Conservation (phyloP, 2,329 filamentous ascomycete genomes). For the Fusarium caatingaense region DNA sequence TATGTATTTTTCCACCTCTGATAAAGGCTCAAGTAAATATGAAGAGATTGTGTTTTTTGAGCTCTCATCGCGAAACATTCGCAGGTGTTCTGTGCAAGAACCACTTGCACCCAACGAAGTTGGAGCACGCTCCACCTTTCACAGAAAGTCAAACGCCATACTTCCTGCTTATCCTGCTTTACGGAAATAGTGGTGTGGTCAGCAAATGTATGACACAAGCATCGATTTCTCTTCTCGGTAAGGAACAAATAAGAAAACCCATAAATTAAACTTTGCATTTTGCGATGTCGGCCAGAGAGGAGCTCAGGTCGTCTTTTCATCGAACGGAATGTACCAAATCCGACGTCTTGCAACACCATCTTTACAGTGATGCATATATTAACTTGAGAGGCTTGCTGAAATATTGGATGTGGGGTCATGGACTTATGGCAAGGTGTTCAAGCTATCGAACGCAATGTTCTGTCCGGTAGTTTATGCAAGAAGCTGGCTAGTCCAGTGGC, state of each 20-base stretch:
- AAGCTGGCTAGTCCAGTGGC: no score
- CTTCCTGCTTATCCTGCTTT: background rate
- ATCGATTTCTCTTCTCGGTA: no score
- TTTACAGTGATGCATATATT: background rate
- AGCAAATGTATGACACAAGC: background rate
- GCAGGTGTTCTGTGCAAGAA: background rate
- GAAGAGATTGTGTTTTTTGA: background rate
- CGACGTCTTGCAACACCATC: background rate
- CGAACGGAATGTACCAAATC: fast-evolving
- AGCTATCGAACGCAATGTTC: background rate
- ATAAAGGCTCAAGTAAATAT: background rate
- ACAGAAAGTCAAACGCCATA: background rate
- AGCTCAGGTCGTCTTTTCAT: background rate
- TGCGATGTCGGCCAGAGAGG: background rate
- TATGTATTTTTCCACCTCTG: background rate
- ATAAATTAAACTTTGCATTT: background rate
- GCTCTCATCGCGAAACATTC: background rate
- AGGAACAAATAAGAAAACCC: no score
- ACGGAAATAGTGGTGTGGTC: background rate
- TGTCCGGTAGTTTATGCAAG: no score
- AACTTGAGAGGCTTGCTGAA: background rate
- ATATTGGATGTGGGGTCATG: background rate
- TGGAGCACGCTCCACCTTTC: background rate
- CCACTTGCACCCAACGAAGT: background rate
- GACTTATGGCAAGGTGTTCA: background rate